Conservation (phyloP, 2,329 filamentous ascomycete species). For the Teratosphaeria viscida region DNA sequence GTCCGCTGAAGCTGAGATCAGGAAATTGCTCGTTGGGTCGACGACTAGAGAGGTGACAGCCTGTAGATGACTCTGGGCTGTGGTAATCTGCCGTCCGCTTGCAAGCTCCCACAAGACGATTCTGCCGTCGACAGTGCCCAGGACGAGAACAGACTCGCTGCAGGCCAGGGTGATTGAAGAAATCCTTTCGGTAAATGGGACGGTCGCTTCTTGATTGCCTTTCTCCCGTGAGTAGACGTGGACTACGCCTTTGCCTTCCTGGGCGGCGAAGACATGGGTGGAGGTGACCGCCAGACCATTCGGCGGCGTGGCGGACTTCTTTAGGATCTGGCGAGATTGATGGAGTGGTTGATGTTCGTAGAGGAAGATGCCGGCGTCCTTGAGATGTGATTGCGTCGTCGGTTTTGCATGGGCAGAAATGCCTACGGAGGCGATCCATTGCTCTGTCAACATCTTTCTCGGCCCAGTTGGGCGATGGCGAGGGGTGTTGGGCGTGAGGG, state of each 20-base stretch:
- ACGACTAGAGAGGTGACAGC: conserved; percentile 65
- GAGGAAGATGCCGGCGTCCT: conserved; percentile 80
- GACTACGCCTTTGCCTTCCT: conserved; percentile 81
- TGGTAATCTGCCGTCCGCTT: conserved; percentile 66
- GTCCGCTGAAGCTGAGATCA: conserved; percentile 73
- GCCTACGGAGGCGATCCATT: conserved; percentile 39
- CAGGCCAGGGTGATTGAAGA: conserved; percentile 63
- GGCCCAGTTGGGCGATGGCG: neutral
- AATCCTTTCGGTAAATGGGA: conserved; percentile 82
- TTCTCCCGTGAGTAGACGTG: conserved; percentile 82
- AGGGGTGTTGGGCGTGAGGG: neutral
- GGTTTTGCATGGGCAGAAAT: conserved; percentile 26
- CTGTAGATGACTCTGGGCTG: conserved; percentile 68
- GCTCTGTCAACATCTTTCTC: conserved; percentile 38
- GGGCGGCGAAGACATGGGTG: conserved; percentile 82
- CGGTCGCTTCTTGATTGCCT: conserved; percentile 76
- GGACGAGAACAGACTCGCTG: conserved; percentile 55
- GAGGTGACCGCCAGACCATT: conserved; percentile 72
- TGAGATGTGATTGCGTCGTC: conserved; percentile 41
- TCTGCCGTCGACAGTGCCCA: conserved; percentile 77
- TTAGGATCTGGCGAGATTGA: conserved; percentile 68
- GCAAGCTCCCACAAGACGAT: conserved; percentile 84
- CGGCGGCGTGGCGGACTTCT: conserved; percentile 75
- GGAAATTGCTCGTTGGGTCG: conserved; percentile 58
- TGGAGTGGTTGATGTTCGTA: conserved; percentile 72